Base-by-base conservation (phyloP, 495 filamentous ascomycete genomes). In the Parathielavia appendiculata region DNA sequence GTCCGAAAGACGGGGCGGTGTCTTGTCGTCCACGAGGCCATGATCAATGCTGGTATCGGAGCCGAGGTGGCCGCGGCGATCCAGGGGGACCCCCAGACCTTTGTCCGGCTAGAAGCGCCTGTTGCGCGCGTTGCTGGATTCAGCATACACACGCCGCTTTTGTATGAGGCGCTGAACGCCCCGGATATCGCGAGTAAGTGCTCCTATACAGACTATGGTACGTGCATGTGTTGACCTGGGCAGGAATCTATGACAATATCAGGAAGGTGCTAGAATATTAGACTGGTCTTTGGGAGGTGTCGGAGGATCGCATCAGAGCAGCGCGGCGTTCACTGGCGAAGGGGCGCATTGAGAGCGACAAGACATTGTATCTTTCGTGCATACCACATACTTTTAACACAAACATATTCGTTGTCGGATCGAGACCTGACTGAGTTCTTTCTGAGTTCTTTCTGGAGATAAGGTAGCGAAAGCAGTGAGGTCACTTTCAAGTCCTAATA, bases 51-150 rank as follows among this genome's bases (percentile, higher is more conserved):
- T 14, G 95, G 93, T 13, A 81, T 97, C 22, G 93, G 95, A 11
- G 92, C 95, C 17, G 91, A 97, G 68, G 85, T 98, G 5, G 90
- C 95, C 0, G 90, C 91, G 1, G 92, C 90, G 10, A 88, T 98
- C 54, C 92, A 97, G 67, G 90, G 92, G 50, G 83, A 83, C 47
- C 63, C 75, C n/a, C 76, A 82, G 46, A 90, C 91, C 1, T 98
- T 98, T 67, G 68, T 96, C 66, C 82, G 84, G 22, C 74, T 98
- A 5, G 91, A 97, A 64, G 92, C 93, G n/a, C 93, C 93, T 0
- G 90, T 98, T 17, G 84, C 87, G 59, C 83, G 93, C 43, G 85
- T 97, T 36, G 92, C 91, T 14, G 93, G 95, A 16, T 96, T 90
- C 88, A 90, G 86, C 71, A 91, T 86, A 39, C 92, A 93, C 72